Conservation (phyloP, 805 yeast genomes). For the Pichia eremophila region DNA sequence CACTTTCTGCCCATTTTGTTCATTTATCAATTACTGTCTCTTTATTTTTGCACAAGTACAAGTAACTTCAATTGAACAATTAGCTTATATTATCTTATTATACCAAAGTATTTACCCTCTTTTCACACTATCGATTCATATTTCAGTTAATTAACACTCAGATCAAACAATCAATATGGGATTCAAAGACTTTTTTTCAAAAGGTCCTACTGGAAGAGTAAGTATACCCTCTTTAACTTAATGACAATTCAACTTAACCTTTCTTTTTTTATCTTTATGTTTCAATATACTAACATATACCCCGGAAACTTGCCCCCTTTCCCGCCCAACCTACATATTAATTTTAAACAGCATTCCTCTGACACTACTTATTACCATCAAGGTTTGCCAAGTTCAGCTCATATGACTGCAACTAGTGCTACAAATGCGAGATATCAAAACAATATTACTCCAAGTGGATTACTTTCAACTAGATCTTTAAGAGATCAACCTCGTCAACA, state of each 20-base stretch:
- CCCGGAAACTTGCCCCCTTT: no score
- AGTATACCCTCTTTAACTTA: slow-evolving; percentile 1
- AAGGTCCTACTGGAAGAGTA: slow-evolving; percentile 23
- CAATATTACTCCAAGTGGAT: slow-evolving; percentile 3
- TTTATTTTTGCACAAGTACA: no score
- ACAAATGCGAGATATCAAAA: slow-evolving; percentile 3
- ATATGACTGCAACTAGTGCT: slow-evolving; percentile 4
- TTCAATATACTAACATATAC: background rate
- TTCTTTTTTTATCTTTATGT: no score
- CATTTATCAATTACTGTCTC: no score
- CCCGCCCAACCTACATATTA: background rate
- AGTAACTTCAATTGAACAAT: no score
- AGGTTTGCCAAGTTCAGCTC: slow-evolving; percentile 2
- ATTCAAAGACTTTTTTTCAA: slow-evolving; percentile 17
- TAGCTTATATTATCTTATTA: no score
- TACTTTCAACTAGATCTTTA: slow-evolving; percentile 1
- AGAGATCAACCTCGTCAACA: background rate
- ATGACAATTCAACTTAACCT: no score
- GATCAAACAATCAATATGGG: slow-evolving; percentile 10
- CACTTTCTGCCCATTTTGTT: no score
- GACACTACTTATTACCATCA: slow-evolving; percentile 1
- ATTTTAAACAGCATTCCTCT: background rate
- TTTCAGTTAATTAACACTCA: no score
- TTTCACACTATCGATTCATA: no score
- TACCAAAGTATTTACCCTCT: no score